phyloP scores from a whole-genome alignment of 2,329 filamentous ascomycete species.

The Arachnopeziza araneosa region DNA sequence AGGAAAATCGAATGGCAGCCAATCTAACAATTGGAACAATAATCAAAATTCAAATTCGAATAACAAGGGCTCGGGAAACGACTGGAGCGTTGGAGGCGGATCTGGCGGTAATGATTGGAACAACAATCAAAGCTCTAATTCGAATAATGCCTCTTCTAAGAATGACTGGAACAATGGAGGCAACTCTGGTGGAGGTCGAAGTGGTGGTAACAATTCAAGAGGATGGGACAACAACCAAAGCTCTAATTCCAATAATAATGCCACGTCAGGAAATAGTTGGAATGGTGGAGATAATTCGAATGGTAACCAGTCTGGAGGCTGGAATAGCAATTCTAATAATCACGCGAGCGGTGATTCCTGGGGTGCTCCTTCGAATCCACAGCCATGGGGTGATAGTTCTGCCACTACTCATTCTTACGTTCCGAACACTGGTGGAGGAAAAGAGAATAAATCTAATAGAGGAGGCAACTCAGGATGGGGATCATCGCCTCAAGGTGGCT shows the following conservation, averaged over 20 bases:
- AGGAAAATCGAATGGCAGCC: no score
- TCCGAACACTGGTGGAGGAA: neutral
- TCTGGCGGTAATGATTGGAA: neutral
- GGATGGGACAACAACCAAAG: no score
- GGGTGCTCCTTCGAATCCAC: slow-evolving; percentile 8
- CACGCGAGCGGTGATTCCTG: neutral
- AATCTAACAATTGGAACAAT: no score
- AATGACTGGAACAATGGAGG: no score
- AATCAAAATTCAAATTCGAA: no score
- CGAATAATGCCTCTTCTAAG: no score
- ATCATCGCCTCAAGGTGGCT: neutral
- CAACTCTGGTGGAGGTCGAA: no score
- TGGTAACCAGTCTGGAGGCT: neutral
- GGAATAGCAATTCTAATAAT: neutral
- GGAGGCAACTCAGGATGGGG: neutral
- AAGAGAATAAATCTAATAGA: neutral
- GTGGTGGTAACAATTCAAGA: no score
- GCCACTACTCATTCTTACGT: slow-evolving; percentile 8
- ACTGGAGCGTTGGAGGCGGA: neutral
- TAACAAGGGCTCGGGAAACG: neutral
- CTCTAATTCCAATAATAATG: no score
- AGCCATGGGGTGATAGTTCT: slow-evolving; percentile 14
- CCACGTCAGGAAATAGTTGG: no score
- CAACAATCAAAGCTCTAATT: neutral
- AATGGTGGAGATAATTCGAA: neutral